Conservation (phyloP, 257 asterid genomes). For the Lithospermum erythrorhizon region DNA sequence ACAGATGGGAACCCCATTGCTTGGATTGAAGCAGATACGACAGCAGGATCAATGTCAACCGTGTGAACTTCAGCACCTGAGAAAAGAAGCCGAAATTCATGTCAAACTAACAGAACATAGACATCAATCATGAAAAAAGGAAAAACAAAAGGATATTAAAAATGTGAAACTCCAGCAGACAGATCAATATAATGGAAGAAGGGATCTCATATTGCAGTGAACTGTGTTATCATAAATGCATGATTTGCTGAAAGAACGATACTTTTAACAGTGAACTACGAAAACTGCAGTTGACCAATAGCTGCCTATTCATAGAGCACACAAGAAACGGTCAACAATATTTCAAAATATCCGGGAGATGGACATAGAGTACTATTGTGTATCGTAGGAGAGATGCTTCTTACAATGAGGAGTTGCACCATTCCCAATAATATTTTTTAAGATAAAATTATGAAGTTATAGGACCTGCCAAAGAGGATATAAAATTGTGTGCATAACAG, state of each 20-base stretch:
- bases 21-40: slow-evolving; percentile 63
- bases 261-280: not conserved
- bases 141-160: not conserved
- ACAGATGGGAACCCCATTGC: slow-evolving; percentile 89
- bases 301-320: not conserved
- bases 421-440: too few species aligned
- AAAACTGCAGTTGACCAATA: not conserved
- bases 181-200: not conserved
- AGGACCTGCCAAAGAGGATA: too few species aligned
- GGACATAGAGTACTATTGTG: not conserved
- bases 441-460: too few species aligned
- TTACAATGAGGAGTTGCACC: too few species aligned
- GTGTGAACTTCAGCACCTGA: slow-evolving; percentile 66
- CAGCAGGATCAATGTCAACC: slow-evolving; percentile 79
- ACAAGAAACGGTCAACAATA: not conserved
- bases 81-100: slow-evolving; percentile 2
- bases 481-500: too few species aligned
- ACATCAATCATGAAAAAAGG: not conserved
- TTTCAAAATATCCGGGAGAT: not conserved
- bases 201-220: not conserved
- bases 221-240: not conserved
- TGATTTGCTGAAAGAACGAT: not conserved
- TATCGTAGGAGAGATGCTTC: not conserved
- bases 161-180: not conserved
- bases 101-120: slow-evolving; percentile 3